Base-by-base conservation (phyloP, 1,284 basidiomycete genomes). In the Microbotryum lychnidis-dioicae region DNA sequence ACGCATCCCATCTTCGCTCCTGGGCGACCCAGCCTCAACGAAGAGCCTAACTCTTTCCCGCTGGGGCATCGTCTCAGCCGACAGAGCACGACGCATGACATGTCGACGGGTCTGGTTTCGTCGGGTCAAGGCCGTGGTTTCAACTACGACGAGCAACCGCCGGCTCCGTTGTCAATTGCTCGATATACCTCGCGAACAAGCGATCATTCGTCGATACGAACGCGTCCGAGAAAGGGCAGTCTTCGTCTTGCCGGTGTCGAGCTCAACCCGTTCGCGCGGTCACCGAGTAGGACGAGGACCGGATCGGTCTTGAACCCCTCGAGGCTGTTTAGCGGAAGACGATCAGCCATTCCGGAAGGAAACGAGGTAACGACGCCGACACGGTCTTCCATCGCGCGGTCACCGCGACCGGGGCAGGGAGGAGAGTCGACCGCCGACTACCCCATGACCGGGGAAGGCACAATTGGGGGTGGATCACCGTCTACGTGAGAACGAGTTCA, bases 21-120 rank as follows among this genome's bases (percentile, higher is more conserved):
- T 21, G 44, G 44, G 20, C 53, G 53, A 25, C 51, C 51, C 7
- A 29, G 14, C 25, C 31, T 37, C 9, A 14, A 9, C 3, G 42
- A 2, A 27, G 6, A 31, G 2, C 64, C 53, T n/a, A 49, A 63
- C 51, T 48, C 71, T 70, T 57, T 66, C 71, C 57, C 70, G 68
- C 68, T 68, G 45, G 58, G 54, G 3, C 57, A 60, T 9, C 56
- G 64, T 6, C 54, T 58, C 14, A 67, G 63, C 12, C 20, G 29
- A 4, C 58, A 57, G 25, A 73, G 71, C 51, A 71, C 70, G n/a
- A 74, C 75, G 50, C 72, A 76, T 67, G 74, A 76, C 63, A 76
- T 76, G 75, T 65, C 71, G 37, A 76, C 75, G 1, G 75, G 75
- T 54, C 49, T 60, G 48, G 54, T 64, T 42, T 56, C 70, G 18